Percentiles rank a stretch among this genome's conserved stretches.
Evolutionary conservation across 2,329 filamentous ascomycete species (phyloP).

Genomic region (Penicillium sp.): DNA sequence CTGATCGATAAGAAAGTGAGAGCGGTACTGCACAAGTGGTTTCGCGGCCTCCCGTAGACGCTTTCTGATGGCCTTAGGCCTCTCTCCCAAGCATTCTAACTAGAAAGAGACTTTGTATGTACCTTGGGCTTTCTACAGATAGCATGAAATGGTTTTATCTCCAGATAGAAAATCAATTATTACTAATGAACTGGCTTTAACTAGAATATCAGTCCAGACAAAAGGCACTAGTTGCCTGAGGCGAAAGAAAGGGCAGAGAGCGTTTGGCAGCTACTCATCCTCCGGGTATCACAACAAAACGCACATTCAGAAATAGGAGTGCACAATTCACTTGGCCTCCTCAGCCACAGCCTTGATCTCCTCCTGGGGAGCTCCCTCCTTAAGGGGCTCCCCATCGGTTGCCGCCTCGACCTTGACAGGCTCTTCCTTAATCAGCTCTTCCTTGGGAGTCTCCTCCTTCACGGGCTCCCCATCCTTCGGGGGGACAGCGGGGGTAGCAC

Average conservation of each 20-base stretch:
- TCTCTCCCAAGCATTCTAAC: background rate
- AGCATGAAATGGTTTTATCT: background rate
- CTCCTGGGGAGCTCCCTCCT: slow-evolving; percentile 23
- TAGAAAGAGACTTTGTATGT: background rate
- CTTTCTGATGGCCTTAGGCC: slow-evolving; percentile 1
- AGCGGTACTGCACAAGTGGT: slow-evolving; percentile 19
- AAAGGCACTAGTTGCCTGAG: slow-evolving; percentile 12
- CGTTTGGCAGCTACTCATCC: slow-evolving; percentile 18
- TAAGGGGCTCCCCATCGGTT: slow-evolving; percentile 20
- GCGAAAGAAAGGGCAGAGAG: slow-evolving; percentile 24
- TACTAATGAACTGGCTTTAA: background rate
- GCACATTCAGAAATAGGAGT: slow-evolving; percentile 7
- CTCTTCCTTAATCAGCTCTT: slow-evolving; percentile 5
- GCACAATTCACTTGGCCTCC: slow-evolving; percentile 6
- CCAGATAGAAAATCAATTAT: background rate
- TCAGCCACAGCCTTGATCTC: slow-evolving; percentile 22
- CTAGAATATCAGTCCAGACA: slow-evolving; percentile 1
- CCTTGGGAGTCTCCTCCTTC: slow-evolving; percentile 20
- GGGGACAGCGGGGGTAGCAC: slow-evolving; percentile 12
- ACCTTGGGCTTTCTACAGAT: background rate
- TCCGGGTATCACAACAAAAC: slow-evolving; percentile 32
- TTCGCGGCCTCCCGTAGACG: slow-evolving; percentile 19
- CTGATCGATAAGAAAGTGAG: slow-evolving; percentile 23
- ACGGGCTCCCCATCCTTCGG: slow-evolving; percentile 18
- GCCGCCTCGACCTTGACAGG: slow-evolving; percentile 10